Evolutionary conservation across 2,329 filamentous ascomycete genomes (phyloP), one percentile per base, ranked within the genome.

Genomic region (Dactylellina cionopaga): DNA sequence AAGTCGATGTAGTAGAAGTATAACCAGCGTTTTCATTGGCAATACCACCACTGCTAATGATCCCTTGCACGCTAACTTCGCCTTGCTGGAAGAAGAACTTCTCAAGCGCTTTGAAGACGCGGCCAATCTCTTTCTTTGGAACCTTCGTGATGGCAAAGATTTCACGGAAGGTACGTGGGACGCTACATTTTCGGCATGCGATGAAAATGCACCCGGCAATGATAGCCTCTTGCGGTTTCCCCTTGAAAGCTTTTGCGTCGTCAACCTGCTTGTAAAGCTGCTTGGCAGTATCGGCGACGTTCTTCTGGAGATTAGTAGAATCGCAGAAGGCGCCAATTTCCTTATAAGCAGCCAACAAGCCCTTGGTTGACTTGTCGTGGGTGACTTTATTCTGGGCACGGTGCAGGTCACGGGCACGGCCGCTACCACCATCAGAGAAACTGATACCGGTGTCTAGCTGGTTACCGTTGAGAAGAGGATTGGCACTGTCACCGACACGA

Each of bases 141-240:
- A 99, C 94, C 76, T 91, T 92, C 6, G 95, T 99, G 80, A 98
- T 85, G 73, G 92, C 90, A 82, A 91, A 96, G 78, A 99, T 95
- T 80, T 99, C 96, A 51, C 91, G 88, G 83, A 99, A 99, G 2
- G 92, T 96, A 75, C 95, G 90, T 3, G 91, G 90, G 27, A 93
- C 90, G 74, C 89, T 87, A 79, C 92, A 90, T 81, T 97, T 92
- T 44, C 95, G 92, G 80, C 94, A 98, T 39, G 95, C 92, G 77
- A 99, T 94, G 84, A 99, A 98, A 81, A 99, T 95, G 82, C 93
- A 97, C 5, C 93, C 92, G 3, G 95, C 95, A 76, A 98, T 94
- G 76, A 99, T 90, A 63, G 92, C 91, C 77, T 98, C 94, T 79
- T 93, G 90, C 0, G 91, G 90, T 82, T 99, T 99, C 79, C 93